Evolutionary conservation across 2,329 filamentous ascomycete genomes (phyloP).

Genomic region (Endoconidiophora laricicola): DNA sequence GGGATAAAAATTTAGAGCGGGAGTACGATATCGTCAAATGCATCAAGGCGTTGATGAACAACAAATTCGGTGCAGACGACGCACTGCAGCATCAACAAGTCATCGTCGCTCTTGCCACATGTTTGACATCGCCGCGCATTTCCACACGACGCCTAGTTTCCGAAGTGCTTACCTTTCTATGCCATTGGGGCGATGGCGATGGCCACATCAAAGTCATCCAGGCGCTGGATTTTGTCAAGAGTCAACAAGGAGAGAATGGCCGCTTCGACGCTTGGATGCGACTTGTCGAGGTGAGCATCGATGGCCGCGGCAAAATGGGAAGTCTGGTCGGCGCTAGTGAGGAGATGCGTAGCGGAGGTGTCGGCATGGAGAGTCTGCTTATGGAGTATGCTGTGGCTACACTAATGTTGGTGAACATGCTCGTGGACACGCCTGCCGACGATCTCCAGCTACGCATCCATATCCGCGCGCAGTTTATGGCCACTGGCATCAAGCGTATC

Average conservation of each 20-base stretch:
- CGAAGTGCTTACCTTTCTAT: conserved; percentile 89
- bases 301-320: conserved; percentile 96
- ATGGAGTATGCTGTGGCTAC: conserved; percentile 98
- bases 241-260: conserved; percentile 75
- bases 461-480: conserved; percentile 88
- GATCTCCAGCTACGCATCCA: conserved; percentile 87
- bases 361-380: conserved; percentile 94
- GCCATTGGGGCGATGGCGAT: conserved; percentile 78
- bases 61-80: conserved; percentile 96
- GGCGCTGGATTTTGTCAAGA: conserved; percentile 82
- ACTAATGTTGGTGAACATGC: conserved; percentile 89
- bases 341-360: conserved; percentile 85
- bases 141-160: conserved; percentile 89
- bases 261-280: conserved; percentile 98
- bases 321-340: conserved; percentile 93
- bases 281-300: conserved; percentile 89
- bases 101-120: conserved; percentile 71
- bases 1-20: conserved; percentile 68
- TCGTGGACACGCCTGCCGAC: conserved; percentile 76
- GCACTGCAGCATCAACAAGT: conserved; percentile 80
- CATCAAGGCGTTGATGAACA: conserved; percentile 95
- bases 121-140: conserved; percentile 72
- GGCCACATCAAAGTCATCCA: conserved; percentile 89
- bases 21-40: conserved; percentile 98
- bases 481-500: conserved; percentile 86